These are phyloP conservation scores for Cladophialophora immunda DNA, from an alignment of 2,329 filamentous ascomycete genomes.

Conservation along the genomic window DNA sequence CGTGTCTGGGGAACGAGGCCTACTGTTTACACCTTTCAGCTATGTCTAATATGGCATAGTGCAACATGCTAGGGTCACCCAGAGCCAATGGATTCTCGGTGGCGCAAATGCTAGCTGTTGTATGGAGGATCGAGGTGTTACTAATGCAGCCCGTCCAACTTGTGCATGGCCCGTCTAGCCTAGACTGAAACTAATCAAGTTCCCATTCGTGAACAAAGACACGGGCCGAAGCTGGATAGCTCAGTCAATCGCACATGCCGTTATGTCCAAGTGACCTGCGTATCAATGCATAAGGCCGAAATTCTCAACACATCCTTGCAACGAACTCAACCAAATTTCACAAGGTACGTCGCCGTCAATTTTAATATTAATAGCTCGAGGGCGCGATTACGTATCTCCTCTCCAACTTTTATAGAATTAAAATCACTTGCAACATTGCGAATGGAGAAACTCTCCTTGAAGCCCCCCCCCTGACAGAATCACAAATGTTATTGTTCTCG, in stretches of 20 bases:
- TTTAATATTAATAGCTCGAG: slow-evolving; percentile 10
- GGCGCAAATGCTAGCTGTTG: not conserved
- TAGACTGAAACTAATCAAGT: not conserved
- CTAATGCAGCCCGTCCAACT: not conserved
- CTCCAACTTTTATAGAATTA: not conserved
- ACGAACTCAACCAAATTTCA: slow-evolving; percentile 4
- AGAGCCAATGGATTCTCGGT: slow-evolving; percentile 1
- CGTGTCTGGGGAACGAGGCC: not conserved
- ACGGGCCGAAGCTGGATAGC: too few relatives aligned
- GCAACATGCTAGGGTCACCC: not conserved
- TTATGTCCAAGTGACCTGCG: too few relatives aligned
- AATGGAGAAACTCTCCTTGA: slow-evolving; percentile 1
- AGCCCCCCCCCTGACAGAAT: not conserved
- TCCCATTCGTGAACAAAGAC: too few relatives aligned
- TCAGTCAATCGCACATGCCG: too few relatives aligned
- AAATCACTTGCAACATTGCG: slow-evolving; percentile 4
- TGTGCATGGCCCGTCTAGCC: too few relatives aligned
- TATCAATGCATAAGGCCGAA: not conserved
- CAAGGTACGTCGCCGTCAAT: not conserved
- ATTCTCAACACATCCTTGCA: slow-evolving; percentile 1
- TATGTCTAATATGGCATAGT: not conserved
- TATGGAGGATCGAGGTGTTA: slow-evolving; percentile 4
- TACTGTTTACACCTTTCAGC: not conserved
- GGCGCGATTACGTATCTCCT: slow-evolving; percentile 5
- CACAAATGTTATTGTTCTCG: not conserved